Evolutionary conservation across 2,329 filamentous ascomycete species (phyloP), one percentile per base, ranked within the genome.

Genomic region (Exophiala dermatitidis): DNA sequence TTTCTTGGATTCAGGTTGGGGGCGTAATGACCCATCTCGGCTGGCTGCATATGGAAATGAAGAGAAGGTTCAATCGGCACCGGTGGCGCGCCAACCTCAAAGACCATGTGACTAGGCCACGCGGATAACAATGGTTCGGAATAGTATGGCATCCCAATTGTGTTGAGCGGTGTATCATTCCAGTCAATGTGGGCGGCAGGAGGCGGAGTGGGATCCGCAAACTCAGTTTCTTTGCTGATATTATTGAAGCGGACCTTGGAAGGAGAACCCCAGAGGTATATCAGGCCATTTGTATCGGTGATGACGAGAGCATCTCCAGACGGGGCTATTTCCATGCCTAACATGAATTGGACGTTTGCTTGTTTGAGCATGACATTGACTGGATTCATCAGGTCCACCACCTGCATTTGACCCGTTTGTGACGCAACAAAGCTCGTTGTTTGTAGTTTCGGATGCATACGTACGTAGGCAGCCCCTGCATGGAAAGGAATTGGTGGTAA

Each of bases 341-440:
- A 83, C 61, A 95, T 78, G 62, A 85, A 88, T 0, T 84, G 78
- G 3, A 90, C 81, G 63, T 90, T 90, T 33, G 87, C 85, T 71
- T 94, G 90, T 47, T 87, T 82, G 48, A 95, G 82, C 62, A 86
- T 90, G 66, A 88, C 89, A 19, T 88, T 85, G 65, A 94, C 90
- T 0, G 89, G 88, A 58, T 95, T 95, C 82, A 94, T 89, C 3
- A 98, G 79, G 68, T 98, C 93, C 47, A 97, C 89, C 9, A 97
- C 86, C 67, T 98, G 91, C 68, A 98, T 86, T 69, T 96, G 90
- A 1, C 94, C 93, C 41, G 83, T 86, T 65, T 94, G 89, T 2
- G 91, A 95, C 30, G 90, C 84, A 46, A 98, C 88, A 56, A 98
- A 90, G 64, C 88, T 91, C 0, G 94, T 97, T 0, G 93, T 96